Base-by-base conservation (phyloP, 768 basidiomycete genomes). In the Lepiota venenata region DNA sequence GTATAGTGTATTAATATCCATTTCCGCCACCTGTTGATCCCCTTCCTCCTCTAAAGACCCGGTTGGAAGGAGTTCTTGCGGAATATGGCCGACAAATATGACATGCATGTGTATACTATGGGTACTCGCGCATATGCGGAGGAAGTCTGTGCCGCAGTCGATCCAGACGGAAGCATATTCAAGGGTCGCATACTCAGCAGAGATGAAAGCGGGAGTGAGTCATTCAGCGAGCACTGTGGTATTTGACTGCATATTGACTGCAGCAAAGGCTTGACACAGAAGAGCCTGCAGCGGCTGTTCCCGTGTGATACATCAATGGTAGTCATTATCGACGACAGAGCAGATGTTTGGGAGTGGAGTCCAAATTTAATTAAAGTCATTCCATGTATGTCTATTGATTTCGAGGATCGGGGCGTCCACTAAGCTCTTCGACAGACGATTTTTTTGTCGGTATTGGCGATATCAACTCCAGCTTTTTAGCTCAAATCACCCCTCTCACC, bases 71-170 rank as follows among this genome's bases (percentile, higher is more conserved):
- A 82, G 44, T 98, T 99, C 69, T 76, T 99, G 49, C 72, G 74
- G 56, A 75, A 77, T 42, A 80, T 88, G 60, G 80, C 89, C 35
- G 72, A 75, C 47, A 85, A 89, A 64, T 99, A 96, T 69, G 95
- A 98, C 72, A 93, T 98, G 93, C 97, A 98, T 68, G 95, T 99
- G 44, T 99, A 99, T 71, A 99, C 96, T 20, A 98, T 98, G 95
- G 97, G 97, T 51, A 98, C 96, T 21, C 85, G 97, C 42, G 88
- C 93, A 42, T 99, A 98, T 70, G 97, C 97, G 36, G 91, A 94
- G 69, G 83, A 93, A 68, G 96, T 98, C 16, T 97, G 94, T 69
- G 82, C 87, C 44, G 88, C 92, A 22, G 92, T 99, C 64, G 97
- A 99, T 74, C 92, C 96, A 12, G 83, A 87, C 47, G 84, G 85